These are phyloP conservation scores for Glutinoglossum americanum DNA, from an alignment of 495 filamentous ascomycete genomes.

Conservation along the genomic window DNA sequence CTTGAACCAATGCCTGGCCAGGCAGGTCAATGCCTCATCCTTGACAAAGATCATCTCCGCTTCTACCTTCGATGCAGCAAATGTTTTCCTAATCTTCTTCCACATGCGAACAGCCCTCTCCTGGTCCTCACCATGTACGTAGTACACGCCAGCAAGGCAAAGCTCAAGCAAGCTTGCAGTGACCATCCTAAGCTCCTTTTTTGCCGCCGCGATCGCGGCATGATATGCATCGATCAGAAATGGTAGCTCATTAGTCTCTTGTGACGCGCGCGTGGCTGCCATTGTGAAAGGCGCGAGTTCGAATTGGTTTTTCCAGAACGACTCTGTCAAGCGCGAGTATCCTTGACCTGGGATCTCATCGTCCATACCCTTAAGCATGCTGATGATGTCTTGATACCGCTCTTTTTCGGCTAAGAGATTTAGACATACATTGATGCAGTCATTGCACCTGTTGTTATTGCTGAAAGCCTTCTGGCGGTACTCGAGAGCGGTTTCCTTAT, in stretches of 20 bases:
- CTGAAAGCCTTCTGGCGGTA: background rate
- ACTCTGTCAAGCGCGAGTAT: background rate
- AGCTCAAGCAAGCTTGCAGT: slow-evolving; percentile 1
- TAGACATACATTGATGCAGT: background rate
- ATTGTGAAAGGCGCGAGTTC: background rate
- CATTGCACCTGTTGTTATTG: background rate
- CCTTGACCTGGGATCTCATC: background rate
- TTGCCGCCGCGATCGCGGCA: background rate
- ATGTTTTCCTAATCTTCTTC: background rate
- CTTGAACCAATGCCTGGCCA: slow-evolving; percentile 1
- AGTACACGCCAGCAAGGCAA: background rate
- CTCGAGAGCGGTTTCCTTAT: background rate
- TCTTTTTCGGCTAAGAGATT: background rate
- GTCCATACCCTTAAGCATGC: background rate
- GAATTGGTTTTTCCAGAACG: background rate
- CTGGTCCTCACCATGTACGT: background rate
- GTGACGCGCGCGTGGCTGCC: background rate
- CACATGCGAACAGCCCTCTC: slow-evolving; percentile 3
- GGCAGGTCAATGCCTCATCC: background rate
- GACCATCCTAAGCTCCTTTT: background rate
- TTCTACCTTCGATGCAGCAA: background rate
- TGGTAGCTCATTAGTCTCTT: background rate
- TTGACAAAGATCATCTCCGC: background rate
- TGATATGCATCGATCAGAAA: background rate
- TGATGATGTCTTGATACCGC: background rate